phyloP scores from a whole-genome alignment of 2,329 filamentous ascomycete genomes.

The Talaromyces sp. region DNA sequence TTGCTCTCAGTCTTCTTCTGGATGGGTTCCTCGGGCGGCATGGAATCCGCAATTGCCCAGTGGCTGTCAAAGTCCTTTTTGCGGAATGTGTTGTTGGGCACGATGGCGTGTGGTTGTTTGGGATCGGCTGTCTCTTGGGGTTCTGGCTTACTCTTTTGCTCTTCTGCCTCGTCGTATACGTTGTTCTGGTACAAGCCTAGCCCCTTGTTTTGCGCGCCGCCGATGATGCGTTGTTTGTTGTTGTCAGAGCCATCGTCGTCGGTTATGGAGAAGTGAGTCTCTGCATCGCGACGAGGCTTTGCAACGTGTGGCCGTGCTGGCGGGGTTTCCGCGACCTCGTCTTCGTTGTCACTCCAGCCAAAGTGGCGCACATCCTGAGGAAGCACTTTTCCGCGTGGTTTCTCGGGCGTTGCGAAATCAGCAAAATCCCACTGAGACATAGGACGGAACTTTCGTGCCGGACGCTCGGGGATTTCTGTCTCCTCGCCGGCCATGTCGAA shows the following conservation, averaged over 20 bases:
- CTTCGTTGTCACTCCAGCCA: constrained; percentile 67
- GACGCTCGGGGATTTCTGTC: constrained; percentile 21
- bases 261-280: constrained; percentile 75
- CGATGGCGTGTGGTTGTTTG: constrained; percentile 51
- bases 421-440: constrained; percentile 78
- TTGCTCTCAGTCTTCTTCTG: constrained; percentile 37
- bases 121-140: constrained; percentile 20
- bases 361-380: constrained; percentile 68
- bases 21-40: constrained; percentile 21
- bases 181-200: constrained; percentile 72
- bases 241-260: constrained; percentile 61
- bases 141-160: constrained; percentile 36
- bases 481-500: constrained; percentile 31
- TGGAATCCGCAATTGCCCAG: constrained; percentile 65
- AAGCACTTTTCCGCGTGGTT: constrained; percentile 59
- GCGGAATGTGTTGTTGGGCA: constrained; percentile 68
- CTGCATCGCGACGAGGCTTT: constrained; percentile 71
- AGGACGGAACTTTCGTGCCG: constrained; percentile 42
- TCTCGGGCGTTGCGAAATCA: constrained; percentile 79
- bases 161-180: constrained; percentile 57
- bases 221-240: constrained; percentile 33
- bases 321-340: constrained; percentile 25
- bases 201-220: constrained; percentile 59
- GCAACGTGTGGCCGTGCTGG: constrained; percentile 51
- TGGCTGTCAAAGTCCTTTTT: constrained; percentile 72